These are phyloP conservation scores for Mollisiaceae sp. DNA, from an alignment of 2,329 filamentous ascomycete species.

Conservation along the genomic window DNA sequence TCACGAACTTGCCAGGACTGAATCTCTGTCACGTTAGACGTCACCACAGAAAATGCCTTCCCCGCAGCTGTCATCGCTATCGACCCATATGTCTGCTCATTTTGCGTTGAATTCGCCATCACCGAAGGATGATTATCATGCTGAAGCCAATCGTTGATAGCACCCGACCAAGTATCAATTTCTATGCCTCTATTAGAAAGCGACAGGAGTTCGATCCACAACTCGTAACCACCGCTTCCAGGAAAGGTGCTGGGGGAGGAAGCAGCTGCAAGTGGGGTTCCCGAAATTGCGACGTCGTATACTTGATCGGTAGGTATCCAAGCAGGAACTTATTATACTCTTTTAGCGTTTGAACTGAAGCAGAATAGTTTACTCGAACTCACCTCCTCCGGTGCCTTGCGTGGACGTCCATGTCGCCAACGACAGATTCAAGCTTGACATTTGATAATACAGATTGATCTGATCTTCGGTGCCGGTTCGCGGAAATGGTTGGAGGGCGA, in stretches of 20 bases:
- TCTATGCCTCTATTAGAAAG: slow-evolving; percentile 14
- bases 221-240: slow-evolving; percentile 9
- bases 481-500: slow-evolving; percentile 27
- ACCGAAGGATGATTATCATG: slow-evolving; percentile 18
- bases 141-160: slow-evolving; percentile 18
- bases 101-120: slow-evolving; percentile 26
- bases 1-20: slow-evolving; percentile 21
- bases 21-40: slow-evolving; percentile 10
- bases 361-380: neutral
- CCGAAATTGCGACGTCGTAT: slow-evolving; percentile 8
- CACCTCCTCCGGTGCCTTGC: slow-evolving; percentile 6
- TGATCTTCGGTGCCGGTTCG: slow-evolving; percentile 17
- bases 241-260: slow-evolving; percentile 14
- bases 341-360: neutral
- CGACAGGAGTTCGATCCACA: slow-evolving; percentile 22
- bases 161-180: slow-evolving; percentile 22
- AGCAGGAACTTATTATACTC: slow-evolving; percentile 7
- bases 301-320: slow-evolving; percentile 11
- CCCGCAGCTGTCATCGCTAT: slow-evolving; percentile 25
- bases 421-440: slow-evolving; percentile 14
- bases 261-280: slow-evolving; percentile 21
- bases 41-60: slow-evolving; percentile 24
- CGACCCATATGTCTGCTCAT: slow-evolving; percentile 13
- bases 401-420: slow-evolving; percentile 14
- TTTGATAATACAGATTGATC: slow-evolving; percentile 27